Percentiles rank a stretch among this genome's conserved stretches.
These are phyloP conservation scores for Mycena alexandri DNA, from an alignment of 768 basidiomycete genomes.

Conservation along the genomic window DNA sequence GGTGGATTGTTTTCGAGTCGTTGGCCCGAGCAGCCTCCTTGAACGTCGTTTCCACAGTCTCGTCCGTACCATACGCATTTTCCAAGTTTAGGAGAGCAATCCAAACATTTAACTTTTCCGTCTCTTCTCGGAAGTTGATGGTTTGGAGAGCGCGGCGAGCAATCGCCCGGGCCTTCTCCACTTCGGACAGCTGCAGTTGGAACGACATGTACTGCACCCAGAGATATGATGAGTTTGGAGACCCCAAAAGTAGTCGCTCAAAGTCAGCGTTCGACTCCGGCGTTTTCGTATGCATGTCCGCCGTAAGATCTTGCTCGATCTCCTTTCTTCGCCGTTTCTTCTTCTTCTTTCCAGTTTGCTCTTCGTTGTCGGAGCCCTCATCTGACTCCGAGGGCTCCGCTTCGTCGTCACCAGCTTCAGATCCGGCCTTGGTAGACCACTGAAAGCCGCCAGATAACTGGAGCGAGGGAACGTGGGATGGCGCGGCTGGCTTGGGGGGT, in stretches of 20 bases:
- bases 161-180: slow-evolving; percentile 93
- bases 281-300: slow-evolving; percentile 84
- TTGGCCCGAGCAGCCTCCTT: slow-evolving; percentile 92
- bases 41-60: slow-evolving; percentile 83
- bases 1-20: slow-evolving; percentile 91
- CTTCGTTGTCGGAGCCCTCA: slow-evolving; percentile 63
- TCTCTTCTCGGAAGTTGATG: slow-evolving; percentile 96
- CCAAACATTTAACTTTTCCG: slow-evolving; percentile 97
- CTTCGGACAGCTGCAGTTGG: slow-evolving; percentile 95
- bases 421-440: slow-evolving; percentile 66
- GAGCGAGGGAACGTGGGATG: slow-evolving; percentile 54
- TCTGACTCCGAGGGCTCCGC: slow-evolving; percentile 58
- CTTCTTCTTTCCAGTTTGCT: slow-evolving; percentile 63
- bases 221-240: slow-evolving; percentile 96
- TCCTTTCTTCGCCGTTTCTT: slow-evolving; percentile 77
- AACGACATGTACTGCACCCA: slow-evolving; percentile 99
- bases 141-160: slow-evolving; percentile 86
- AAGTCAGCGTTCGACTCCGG: slow-evolving; percentile 97
- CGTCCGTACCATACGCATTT: slow-evolving; percentile 90
- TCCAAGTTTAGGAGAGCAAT: slow-evolving; percentile 96
- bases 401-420: slow-evolving; percentile 55
- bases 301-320: slow-evolving; percentile 85
- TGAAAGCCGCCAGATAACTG: slow-evolving; percentile 74
- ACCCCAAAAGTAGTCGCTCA: slow-evolving; percentile 91
- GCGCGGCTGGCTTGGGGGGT: slow-evolving; percentile 24